Evolutionary conservation across 2,329 filamentous ascomycete genomes (phyloP), one percentile per base, ranked within the genome.

Genomic region (Coniosporium tulheliwenetii): DNA sequence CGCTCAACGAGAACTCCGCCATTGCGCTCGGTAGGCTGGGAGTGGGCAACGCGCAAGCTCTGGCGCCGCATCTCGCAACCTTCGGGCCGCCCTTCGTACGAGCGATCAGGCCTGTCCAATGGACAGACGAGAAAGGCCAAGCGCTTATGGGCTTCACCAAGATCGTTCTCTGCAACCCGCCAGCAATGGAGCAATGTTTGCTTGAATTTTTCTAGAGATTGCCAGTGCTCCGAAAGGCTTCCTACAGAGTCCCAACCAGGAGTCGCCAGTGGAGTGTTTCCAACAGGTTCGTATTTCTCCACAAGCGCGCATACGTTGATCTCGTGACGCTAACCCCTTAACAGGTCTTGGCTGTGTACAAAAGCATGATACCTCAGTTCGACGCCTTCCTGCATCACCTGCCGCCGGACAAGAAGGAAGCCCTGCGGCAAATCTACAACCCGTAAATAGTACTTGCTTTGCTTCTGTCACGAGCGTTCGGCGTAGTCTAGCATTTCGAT

Each of bases 111-210:
- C 82, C 85, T 47, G 81, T 96, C 30, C 81, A 85, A 40, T 80
- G 84, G 53, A 89, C 85, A 2, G 84, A 93, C 45, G 91, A 98
- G 62, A 98, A 98, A 64, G 85, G 83, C 1, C 87, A 87, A 19
- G 89, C 91, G 0, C 85, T 96, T 58, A 78, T 85, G 52, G 91
- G 91, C 0, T 95, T 98, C 63, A 83, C 84, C 41, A 72, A 81
- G 49, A 73, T 93, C 38, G 82, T 96, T 3, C 73, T 82, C 45
- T 76, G 78, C 54, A 96, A 96, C 53, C 91, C 91, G 1, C 76
- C 86, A 55, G 85, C 86, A 2, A 89, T 98, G 76, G 91, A 96
- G 62, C 80, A 80, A 49, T 82, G 79, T 43, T 68, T 98, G 34
- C 69, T 81, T 31, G 75, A 81, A 42, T 93, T 91, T 93, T 98